Conservation (phyloP, 257 asterid genomes). For the Nicotiana paniculata region DNA sequence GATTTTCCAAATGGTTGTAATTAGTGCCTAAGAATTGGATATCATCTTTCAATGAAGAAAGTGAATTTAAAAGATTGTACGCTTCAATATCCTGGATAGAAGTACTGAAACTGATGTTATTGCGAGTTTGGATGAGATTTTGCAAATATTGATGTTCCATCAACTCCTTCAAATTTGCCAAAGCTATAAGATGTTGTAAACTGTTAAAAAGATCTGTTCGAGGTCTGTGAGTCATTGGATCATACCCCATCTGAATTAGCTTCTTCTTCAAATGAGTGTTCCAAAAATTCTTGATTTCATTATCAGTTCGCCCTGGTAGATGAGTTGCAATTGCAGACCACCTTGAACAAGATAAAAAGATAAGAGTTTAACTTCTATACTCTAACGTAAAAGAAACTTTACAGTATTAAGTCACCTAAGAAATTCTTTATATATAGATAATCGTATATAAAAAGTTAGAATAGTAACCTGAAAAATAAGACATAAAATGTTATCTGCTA, state of each 20-base stretch:
- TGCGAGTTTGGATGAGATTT: conserved; percentile 23
- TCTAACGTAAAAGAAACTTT: background rate
- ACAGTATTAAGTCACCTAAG: background rate
- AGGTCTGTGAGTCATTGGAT: conserved; percentile 66
- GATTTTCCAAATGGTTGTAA: conserved; percentile 15
- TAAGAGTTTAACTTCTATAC: background rate
- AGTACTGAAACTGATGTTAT: background rate
- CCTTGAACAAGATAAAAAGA: conserved; percentile 8
- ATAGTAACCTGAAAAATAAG: background rate
- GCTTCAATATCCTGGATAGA: conserved; percentile 14
- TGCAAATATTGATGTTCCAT: conserved; percentile 41
- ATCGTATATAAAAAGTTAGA: background rate
- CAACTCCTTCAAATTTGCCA: conserved; percentile 41
- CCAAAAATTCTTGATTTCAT: conserved; percentile 39
- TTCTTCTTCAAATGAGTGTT: conserved; percentile 61
- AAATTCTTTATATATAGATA: background rate
- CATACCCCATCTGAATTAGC: conserved; percentile 52
- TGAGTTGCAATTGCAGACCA: conserved; percentile 69
- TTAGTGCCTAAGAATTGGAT: background rate
- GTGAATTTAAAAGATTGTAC: conserved; percentile 20
- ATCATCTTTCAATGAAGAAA: conserved; percentile 10
- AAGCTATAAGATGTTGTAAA: conserved; percentile 50
- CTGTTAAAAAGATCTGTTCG: conserved; percentile 47
- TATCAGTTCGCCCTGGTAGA: conserved; percentile 42
- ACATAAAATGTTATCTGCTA: background rate